phyloP scores from a whole-genome alignment of 2,329 filamentous ascomycete genomes.

The Thielaviopsis populi region DNA sequence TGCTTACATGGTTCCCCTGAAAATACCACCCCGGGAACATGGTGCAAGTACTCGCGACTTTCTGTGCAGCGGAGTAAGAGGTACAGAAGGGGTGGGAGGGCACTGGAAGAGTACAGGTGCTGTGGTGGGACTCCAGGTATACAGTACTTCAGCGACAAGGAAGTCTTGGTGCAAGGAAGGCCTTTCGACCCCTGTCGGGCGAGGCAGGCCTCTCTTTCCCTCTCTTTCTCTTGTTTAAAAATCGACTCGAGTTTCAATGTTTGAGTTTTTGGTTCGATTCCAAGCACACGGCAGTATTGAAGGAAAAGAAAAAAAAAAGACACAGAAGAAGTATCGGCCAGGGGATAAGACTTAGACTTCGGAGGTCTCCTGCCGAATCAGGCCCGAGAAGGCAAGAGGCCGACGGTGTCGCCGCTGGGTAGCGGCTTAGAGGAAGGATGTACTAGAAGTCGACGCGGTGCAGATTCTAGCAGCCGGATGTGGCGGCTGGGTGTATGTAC shows the following conservation, averaged over 20 bases:
- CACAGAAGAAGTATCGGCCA: neutral
- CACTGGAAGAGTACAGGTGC: neutral
- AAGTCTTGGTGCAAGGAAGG: neutral
- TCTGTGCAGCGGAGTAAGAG: neutral
- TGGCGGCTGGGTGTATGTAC: neutral
- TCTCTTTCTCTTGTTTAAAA: no score
- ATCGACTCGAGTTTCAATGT: neutral
- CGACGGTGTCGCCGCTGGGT: neutral
- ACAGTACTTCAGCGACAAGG: neutral
- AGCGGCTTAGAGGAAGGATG: neutral
- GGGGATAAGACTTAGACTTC: neutral
- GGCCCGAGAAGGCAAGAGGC: neutral
- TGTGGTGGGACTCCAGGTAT: neutral
- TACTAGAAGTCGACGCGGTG: neutral
- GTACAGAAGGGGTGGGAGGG: neutral
- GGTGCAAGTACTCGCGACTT: neutral
- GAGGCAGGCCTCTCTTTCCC: neutral
- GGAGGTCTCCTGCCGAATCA: neutral
- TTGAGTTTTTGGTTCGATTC: neutral
- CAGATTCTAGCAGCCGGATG: neutral
- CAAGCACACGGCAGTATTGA: neutral
- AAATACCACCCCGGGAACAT: constrained; percentile 1
- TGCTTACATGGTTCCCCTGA: constrained; percentile 9
- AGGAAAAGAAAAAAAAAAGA: neutral
- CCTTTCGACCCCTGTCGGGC: neutral